Conservation (phyloP, 495 filamentous ascomycete species). For the Xylaria curta region DNA sequence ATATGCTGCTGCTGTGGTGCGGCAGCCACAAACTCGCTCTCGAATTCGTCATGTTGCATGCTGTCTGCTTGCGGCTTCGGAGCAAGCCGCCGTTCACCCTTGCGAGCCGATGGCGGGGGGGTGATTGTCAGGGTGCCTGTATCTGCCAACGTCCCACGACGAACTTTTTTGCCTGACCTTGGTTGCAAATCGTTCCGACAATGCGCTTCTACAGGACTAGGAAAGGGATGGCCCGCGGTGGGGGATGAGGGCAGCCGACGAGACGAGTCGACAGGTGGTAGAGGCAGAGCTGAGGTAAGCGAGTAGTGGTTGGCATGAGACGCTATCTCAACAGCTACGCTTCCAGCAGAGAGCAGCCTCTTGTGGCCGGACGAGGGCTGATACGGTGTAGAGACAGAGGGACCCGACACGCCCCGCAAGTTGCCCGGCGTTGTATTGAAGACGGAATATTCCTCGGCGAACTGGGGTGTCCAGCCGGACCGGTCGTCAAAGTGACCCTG, state of each 20-base stretch:
- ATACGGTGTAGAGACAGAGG: conserved; percentile 41
- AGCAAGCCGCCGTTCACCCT: conserved; percentile 58
- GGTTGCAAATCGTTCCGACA: conserved; percentile 33
- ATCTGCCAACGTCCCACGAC: conserved; percentile 45
- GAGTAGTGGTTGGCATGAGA: conserved; percentile 66
- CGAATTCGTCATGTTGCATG: conserved; percentile 62
- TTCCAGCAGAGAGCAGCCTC: conserved; percentile 48
- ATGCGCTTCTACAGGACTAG: conserved; percentile 35
- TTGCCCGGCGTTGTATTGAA: conserved; percentile 63
- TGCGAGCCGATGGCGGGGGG: conserved; percentile 58
- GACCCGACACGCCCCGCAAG: conserved; percentile 47
- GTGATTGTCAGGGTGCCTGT: conserved; percentile 55
- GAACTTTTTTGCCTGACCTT: conserved; percentile 47
- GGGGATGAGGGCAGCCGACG: conserved; percentile 64
- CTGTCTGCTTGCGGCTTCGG: conserved; percentile 54
- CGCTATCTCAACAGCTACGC: conserved; percentile 53
- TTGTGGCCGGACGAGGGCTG: conserved; percentile 42
- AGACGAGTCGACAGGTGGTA: conserved; percentile 65
- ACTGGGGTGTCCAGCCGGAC: conserved; percentile 59
- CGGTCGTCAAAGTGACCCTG: conserved; percentile 55
- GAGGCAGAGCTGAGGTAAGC: conserved; percentile 55
- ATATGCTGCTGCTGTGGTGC: conserved; percentile 49
- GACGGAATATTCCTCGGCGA: conserved; percentile 64
- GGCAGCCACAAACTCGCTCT: conserved; percentile 49
- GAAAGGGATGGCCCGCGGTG: conserved; percentile 50